Base-by-base conservation (phyloP, 2,329 filamentous ascomycete genomes). In the Aspergillus sp. region DNA sequence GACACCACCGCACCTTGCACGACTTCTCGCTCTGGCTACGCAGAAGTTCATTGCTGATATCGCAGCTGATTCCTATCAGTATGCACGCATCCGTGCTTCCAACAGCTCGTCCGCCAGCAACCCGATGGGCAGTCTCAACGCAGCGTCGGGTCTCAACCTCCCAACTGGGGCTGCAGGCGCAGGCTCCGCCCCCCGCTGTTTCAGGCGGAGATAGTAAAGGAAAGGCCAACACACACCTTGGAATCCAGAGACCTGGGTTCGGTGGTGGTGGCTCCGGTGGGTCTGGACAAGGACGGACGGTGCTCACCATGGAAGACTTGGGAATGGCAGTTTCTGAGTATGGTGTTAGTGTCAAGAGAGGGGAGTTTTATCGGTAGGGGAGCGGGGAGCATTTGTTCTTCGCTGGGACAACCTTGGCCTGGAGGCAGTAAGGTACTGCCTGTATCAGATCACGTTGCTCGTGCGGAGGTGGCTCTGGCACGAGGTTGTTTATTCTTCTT, bases 21-120 rank as follows among this genome's bases (percentile, higher is more conserved):
- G 91, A 38, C 85, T 98, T 3, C 85, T 98, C 35, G 91, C 93
- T 2, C 86, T 98, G 7, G 93, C 93, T n/a, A 95, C 93, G 0
- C 93, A 98, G 64, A 98, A 98, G 66, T 98, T 98, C 75, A 88
- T 98, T 58, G 90, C 93, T 46, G 93, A 98, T 66, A 89, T 98
- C 53, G 93, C 93, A 2, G 90, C 93, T 45, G 93, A 98, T 66
- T 90, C 93, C 3, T 98, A 98, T 68, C 93, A 98, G 70, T 97
- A 96, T 76, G 90, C 86, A 48, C 88, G 91, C 42, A 97, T 98
- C 60, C 85, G 93, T 33, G 88, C 88, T n/a, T 91, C 88, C 19
- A 94, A 93, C 62, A 90, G 85, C 46, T 83, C 79, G 27, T 90
- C 87, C 51, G 84, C 85, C 9, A 95, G 90, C 65, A 96, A 95